These are phyloP conservation scores for Penicillium diatomitis DNA, from an alignment of 495 filamentous ascomycete genomes.

Conservation along the genomic window DNA sequence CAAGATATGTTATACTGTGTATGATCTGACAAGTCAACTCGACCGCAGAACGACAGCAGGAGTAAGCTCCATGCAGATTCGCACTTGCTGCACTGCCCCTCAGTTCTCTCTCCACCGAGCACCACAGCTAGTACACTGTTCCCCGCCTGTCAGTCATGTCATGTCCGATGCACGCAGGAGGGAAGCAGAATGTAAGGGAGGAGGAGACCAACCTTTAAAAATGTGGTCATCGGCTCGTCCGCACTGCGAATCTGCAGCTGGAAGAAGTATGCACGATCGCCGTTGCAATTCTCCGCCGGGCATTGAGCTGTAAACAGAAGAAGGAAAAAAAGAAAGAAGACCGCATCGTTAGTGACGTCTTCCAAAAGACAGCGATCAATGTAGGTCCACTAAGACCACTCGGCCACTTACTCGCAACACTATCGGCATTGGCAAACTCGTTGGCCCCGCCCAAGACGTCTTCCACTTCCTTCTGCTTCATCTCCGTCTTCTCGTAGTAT, in stretches of 20 bases:
- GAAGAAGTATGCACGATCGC: slow-evolving; percentile 79
- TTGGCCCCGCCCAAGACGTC: slow-evolving; percentile 83
- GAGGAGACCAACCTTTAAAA: slow-evolving; percentile 63
- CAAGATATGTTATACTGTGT: neutral
- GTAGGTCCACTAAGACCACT: too few relatives aligned
- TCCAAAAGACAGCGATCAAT: neutral
- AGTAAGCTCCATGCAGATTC: neutral
- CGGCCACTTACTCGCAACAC: slow-evolving; percentile 48
- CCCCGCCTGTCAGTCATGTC: slow-evolving; percentile 20
- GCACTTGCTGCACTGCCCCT: neutral
- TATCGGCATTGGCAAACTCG: slow-evolving; percentile 85
- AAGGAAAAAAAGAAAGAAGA: slow-evolving; percentile 7
- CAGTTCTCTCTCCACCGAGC: slow-evolving; percentile 40
- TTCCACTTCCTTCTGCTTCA: slow-evolving; percentile 76
- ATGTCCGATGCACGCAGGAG: slow-evolving; percentile 4
- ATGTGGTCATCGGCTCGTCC: slow-evolving; percentile 96
- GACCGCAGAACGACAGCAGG: neutral
- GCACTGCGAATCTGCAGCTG: slow-evolving; percentile 96
- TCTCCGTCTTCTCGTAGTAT: slow-evolving; percentile 63
- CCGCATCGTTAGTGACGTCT: too few relatives aligned
- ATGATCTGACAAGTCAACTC: too few relatives aligned
- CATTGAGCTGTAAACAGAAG: slow-evolving; percentile 53
- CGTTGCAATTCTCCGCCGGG: slow-evolving; percentile 62
- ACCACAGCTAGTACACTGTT: slow-evolving; percentile 36
- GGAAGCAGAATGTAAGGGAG: slow-evolving; percentile 9